Conservation (phyloP, 2,329 filamentous ascomycete species). For the Trichoderma lentiforme region DNA sequence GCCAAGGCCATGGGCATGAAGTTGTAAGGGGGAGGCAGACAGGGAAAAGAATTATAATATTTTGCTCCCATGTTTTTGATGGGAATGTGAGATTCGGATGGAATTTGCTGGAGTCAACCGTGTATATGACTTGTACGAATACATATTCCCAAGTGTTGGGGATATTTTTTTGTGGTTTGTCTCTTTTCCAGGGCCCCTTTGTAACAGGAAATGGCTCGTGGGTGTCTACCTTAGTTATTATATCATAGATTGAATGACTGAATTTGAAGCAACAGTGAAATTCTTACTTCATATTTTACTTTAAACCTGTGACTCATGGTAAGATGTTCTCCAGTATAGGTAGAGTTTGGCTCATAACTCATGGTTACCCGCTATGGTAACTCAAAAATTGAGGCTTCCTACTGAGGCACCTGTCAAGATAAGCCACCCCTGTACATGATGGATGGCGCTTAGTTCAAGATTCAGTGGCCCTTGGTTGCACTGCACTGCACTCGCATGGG, state of each 20-base stretch:
- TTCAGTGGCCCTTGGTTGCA: neutral
- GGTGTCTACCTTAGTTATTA: neutral
- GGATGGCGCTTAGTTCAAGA: neutral
- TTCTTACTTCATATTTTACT: neutral
- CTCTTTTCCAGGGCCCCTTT: neutral
- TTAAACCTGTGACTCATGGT: neutral
- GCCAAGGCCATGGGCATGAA: constrained; percentile 91
- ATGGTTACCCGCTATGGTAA: neutral
- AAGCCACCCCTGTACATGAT: neutral
- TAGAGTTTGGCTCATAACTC: neutral
- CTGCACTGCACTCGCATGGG: neutral
- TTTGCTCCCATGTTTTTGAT: neutral
- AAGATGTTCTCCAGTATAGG: no score
- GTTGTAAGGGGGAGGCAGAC: constrained; percentile 49
- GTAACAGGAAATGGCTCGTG: neutral
- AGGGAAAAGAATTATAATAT: neutral
- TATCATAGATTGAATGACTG: constrained; percentile 3
- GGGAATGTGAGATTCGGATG: neutral
- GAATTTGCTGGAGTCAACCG: neutral
- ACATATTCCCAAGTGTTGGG: neutral
- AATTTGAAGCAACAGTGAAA: neutral
- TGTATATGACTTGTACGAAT: constrained; percentile 17
- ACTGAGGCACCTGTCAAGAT: neutral
- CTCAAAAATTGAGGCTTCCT: neutral
- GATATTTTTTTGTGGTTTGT: neutral